Conservation (phyloP, 371 early-diverging fungal species). For the Chytridiales sp. region DNA sequence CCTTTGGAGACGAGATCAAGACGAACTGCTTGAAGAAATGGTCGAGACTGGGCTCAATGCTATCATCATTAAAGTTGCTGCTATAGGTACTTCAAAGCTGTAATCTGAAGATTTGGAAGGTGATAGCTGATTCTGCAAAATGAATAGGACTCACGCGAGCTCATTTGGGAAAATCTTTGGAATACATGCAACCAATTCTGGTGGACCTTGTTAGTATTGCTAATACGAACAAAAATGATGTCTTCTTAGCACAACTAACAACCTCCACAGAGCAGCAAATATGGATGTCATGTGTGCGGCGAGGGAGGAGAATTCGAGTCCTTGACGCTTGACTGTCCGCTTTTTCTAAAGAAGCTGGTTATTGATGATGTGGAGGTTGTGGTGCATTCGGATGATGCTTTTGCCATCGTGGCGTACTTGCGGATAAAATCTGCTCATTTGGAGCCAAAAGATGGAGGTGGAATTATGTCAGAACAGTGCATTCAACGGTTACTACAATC, state of each 20-base stretch:
- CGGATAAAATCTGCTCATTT: slow-evolving; percentile 58
- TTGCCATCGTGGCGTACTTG: slow-evolving; percentile 82
- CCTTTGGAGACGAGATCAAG: slow-evolving; percentile 93
- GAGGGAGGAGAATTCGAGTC: slow-evolving; percentile 99
- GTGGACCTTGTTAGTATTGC: slow-evolving; percentile 57
- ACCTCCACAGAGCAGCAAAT: slow-evolving; percentile 44
- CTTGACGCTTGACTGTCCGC: slow-evolving; percentile 93
- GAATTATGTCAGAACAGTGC: background rate
- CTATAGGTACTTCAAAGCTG: slow-evolving; percentile 67
- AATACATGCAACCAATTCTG: slow-evolving; percentile 72
- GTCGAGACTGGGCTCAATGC: slow-evolving; percentile 80
- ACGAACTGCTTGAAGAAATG: slow-evolving; percentile 88
- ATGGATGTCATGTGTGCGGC: slow-evolving; percentile 93
- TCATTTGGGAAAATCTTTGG: slow-evolving; percentile 81
- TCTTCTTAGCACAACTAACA: background rate
- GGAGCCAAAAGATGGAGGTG: no score
- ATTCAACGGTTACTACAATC: background rate
- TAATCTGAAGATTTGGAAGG: slow-evolving; percentile 1
- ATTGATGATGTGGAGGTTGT: slow-evolving; percentile 70
- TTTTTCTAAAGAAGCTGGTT: slow-evolving; percentile 77
- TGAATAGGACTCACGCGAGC: slow-evolving; percentile 56
- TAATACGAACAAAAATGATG: background rate
- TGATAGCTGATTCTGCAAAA: background rate
- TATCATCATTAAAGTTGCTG: slow-evolving; percentile 94
- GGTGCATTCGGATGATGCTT: slow-evolving; percentile 78